Base-by-base conservation (phyloP, 2,329 filamentous ascomycete genomes). In the Sporothrix brunneoviolacea region DNA sequence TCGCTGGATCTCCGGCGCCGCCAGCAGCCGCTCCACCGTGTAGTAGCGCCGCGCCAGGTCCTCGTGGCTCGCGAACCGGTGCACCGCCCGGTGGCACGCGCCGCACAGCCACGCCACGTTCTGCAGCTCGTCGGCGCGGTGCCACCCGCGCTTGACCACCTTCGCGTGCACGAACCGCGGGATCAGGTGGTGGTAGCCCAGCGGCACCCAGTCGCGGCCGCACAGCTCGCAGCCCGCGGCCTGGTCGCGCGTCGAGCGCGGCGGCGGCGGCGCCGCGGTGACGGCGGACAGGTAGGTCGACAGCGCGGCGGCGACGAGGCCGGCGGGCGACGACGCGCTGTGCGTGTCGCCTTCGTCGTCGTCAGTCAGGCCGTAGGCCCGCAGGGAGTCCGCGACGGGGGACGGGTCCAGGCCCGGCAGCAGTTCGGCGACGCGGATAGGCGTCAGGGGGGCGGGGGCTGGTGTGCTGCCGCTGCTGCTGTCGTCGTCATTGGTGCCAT, bases 71-170 rank as follows among this genome's bases (percentile, higher is more conserved):
- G 80, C 83, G 61, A 90, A 79, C 35, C 80, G 71, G 70, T 94
- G 89, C 63, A 94, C 87, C 63, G 88, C 90, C 37, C 77, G 80
- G 70, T 95, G 89, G 61, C 89, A 95, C 3, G 88, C 85, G 44
- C 88, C 75, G 66, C 89, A 94, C 57, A 95, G 67, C 88, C 88
- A 94, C 12, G 89, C 88, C 18, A 93, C 89, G 62, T 82, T 89
- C 60, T 87, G 81, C 65, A 94, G 64, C 67, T 82, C 79, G 64
- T 87, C 86, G 55, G 82, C 79, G 4, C 77, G 76, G 69, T 91
- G 86, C 88, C 88, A 94, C 1, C 84, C 85, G 37, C 87, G 73
- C 71, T 86, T 88, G 35, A 88, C 64, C 4, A 79, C 87, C 63
- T 89, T 88, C 8, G 77, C 82, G 65, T 94, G 88, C 53, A 88